phyloP scores from a whole-genome alignment of 2,329 filamentous ascomycete species.

The Aspergillus sp. region DNA sequence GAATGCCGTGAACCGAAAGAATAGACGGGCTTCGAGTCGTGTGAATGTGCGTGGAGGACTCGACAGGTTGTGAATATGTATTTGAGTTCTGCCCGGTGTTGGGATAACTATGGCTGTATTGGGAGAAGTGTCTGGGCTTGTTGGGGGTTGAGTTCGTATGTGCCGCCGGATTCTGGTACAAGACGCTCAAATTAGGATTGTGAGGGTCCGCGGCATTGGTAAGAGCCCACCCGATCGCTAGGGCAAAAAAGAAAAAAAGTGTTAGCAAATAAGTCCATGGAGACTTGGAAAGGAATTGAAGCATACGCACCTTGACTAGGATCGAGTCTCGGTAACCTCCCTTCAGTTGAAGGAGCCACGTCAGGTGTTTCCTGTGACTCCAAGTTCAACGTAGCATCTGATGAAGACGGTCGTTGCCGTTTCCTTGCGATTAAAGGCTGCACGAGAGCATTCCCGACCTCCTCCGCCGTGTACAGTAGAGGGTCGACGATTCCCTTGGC shows the following conservation, averaged over 20 bases:
- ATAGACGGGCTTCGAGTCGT: slow-evolving; percentile 15
- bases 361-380: slow-evolving; percentile 13
- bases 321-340: slow-evolving; percentile 43
- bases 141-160: slow-evolving; percentile 17
- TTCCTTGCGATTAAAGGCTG: slow-evolving; percentile 46
- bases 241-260: slow-evolving; percentile 42
- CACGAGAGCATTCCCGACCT: slow-evolving; percentile 63
- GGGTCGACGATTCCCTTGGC: slow-evolving; percentile 79
- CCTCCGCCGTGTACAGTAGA: slow-evolving; percentile 59
- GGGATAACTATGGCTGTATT: slow-evolving; percentile 25
- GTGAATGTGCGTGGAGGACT: slow-evolving; percentile 21
- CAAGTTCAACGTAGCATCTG: slow-evolving; percentile 20
- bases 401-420: slow-evolving; percentile 38
- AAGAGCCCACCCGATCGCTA: slow-evolving; percentile 75
- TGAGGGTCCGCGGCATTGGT: slow-evolving; percentile 81
- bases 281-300: slow-evolving; percentile 5
- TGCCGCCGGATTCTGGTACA: slow-evolving; percentile 58
- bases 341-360: slow-evolving; percentile 23
- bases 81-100: slow-evolving; percentile 11
- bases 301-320: slow-evolving; percentile 44
- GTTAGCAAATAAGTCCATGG: slow-evolving; percentile 5
- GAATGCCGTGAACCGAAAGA: slow-evolving; percentile 36
- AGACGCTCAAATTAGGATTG: slow-evolving; percentile 72
- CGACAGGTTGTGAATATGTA: slow-evolving; percentile 26
- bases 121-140: slow-evolving; percentile 24